Percentiles rank a stretch among this genome's conserved stretches.
Conservation (phyloP, 306 rosid genomes). For the Glycine tomentella region DNA sequence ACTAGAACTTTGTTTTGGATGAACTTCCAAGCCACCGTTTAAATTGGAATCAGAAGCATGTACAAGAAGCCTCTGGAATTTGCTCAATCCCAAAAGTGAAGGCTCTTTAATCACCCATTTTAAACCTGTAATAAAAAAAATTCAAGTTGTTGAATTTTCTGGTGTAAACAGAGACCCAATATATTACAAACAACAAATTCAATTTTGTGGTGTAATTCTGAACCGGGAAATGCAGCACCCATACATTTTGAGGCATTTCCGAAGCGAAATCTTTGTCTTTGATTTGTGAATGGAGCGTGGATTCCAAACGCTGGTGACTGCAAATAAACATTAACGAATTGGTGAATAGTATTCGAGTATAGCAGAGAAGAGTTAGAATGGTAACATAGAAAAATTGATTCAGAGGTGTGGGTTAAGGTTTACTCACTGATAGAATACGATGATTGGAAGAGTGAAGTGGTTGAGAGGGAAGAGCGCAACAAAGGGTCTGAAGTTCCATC, state of each 20-base stretch:
- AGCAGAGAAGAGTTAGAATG: not conserved
- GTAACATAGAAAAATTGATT: constrained; percentile 23
- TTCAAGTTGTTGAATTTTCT: not conserved
- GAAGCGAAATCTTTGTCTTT: constrained; percentile 31
- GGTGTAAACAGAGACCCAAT: no score
- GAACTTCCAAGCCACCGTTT: constrained; percentile 59
- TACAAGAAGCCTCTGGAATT: constrained; percentile 48
- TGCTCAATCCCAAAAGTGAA: constrained; percentile 33
- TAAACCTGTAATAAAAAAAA: constrained; percentile 51
- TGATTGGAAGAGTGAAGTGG: constrained; percentile 32
- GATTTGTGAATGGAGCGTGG: constrained; percentile 32
- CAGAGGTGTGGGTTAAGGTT: not conserved
- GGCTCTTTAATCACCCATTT: constrained; percentile 50
- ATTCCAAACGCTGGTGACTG: constrained; percentile 42
- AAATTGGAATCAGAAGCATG: constrained; percentile 60
- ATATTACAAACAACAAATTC: no score
- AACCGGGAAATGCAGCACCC: not conserved
- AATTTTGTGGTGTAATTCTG: not conserved
- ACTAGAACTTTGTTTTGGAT: constrained; percentile 44
- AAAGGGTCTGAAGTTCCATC: constrained; percentile 60
- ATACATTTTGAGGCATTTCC: constrained; percentile 50
- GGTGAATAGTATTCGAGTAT: not conserved
- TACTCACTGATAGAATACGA: constrained; percentile 43
- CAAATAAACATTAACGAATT: not conserved
- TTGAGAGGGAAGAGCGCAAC: constrained; percentile 55